These are phyloP conservation scores for Akanthomyces muscarius DNA, from an alignment of 2,329 filamentous ascomycete genomes.

Conservation along the genomic window DNA sequence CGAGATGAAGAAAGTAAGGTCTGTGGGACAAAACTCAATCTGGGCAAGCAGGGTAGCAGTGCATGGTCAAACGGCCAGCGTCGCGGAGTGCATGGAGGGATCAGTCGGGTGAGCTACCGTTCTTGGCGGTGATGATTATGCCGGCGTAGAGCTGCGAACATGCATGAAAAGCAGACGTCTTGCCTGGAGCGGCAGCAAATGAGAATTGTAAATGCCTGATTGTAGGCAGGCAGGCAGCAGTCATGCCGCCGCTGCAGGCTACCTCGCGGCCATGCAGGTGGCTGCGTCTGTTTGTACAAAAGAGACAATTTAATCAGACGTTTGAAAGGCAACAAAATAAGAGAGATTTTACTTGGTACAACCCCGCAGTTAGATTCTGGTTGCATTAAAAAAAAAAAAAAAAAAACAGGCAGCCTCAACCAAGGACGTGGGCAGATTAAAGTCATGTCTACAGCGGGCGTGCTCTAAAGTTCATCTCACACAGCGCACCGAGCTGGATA, in stretches of 20 bases:
- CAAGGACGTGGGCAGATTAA: no score
- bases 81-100: neutral
- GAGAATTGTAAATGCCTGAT: neutral
- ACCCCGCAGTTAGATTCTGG: no score
- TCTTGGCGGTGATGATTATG: neutral
- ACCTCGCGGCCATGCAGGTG: neutral
- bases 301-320: neutral
- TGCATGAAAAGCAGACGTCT: no score
- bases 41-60: neutral
- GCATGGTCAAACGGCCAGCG: neutral
- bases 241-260: no score
- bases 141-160: no score
- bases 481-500: no score
- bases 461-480: no score
- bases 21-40: neutral
- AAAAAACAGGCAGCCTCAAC: no score
- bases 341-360: no score
- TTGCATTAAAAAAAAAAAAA: no score
- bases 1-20: neutral
- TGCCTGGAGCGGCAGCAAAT: neutral
- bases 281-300: neutral
- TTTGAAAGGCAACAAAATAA: neutral
- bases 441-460: neutral
- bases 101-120: neutral
- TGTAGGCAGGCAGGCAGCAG: neutral